Conservation (phyloP, 2,329 filamentous ascomycete species). For the Alternaria gaisen region DNA sequence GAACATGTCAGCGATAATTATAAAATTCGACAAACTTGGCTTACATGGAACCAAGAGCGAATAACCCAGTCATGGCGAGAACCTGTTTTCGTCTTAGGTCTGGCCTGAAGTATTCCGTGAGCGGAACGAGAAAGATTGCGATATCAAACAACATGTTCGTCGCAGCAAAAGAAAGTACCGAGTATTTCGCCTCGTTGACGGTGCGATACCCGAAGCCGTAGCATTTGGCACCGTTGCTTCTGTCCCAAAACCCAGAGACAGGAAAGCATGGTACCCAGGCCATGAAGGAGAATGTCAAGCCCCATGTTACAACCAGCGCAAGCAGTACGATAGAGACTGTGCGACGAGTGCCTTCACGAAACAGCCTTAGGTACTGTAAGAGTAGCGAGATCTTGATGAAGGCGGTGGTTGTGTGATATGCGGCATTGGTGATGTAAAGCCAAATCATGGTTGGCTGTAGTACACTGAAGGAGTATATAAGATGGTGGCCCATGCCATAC, state of each 20-base stretch:
- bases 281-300: conserved; percentile 38
- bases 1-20: conserved; percentile 6
- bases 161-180: conserved; percentile 34
- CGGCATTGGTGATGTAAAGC: conserved; percentile 37
- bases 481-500: conserved; percentile 44
- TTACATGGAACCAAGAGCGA: conserved; percentile 38
- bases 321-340: conserved; percentile 26
- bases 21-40: neutral
- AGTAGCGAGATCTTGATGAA: conserved; percentile 48
- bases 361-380: conserved; percentile 46
- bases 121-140: conserved; percentile 38
- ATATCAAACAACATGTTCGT: conserved; percentile 46
- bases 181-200: conserved; percentile 21
- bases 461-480: conserved; percentile 25
- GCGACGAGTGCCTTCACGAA: conserved; percentile 31
- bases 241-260: conserved; percentile 32
- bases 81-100: conserved; percentile 35
- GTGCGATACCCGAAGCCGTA: conserved; percentile 36
- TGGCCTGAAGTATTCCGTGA: conserved; percentile 35
- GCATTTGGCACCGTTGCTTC: conserved; percentile 28
- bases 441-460: conserved; percentile 30
- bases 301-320: conserved; percentile 34
- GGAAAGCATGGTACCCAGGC: conserved; percentile 45
- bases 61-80: conserved; percentile 39
- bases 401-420: conserved; percentile 40